Evolutionary conservation across 768 basidiomycete genomes (phyloP).

Genomic region (Lentinula raphanica): DNA sequence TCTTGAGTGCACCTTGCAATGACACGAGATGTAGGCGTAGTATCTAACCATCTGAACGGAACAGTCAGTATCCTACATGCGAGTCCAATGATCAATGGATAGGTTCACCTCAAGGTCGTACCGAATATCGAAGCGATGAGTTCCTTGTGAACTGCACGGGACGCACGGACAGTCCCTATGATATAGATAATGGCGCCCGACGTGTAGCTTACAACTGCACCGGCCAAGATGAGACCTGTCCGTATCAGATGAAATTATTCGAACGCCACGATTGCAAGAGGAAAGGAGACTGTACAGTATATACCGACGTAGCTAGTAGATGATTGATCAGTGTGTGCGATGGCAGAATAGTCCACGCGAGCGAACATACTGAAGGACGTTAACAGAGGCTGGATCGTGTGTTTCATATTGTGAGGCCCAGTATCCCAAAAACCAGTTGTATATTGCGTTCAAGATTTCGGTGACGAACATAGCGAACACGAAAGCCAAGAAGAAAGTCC

Average conservation of each 20-base stretch:
- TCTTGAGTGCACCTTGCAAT: slow-evolving; percentile 46
- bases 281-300: slow-evolving; percentile 18
- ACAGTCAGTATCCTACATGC: not conserved
- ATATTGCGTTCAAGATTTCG: slow-evolving; percentile 9
- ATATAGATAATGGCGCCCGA: slow-evolving; percentile 24
- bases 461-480: slow-evolving; percentile 9
- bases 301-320: slow-evolving; percentile 31
- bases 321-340: not conserved
- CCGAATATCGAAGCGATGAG: slow-evolving; percentile 37
- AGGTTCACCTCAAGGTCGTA: slow-evolving; percentile 35
- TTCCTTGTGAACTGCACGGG: slow-evolving; percentile 31
- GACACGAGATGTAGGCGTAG: slow-evolving; percentile 44
- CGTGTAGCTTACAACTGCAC: slow-evolving; percentile 20
- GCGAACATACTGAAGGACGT: slow-evolving; percentile 12
- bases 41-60: slow-evolving; percentile 41
- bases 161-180: slow-evolving; percentile 34
- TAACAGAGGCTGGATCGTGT: slow-evolving; percentile 9
- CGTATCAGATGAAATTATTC: not conserved
- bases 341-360: not conserved
- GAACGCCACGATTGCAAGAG: not conserved
- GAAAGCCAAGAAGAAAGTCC: slow-evolving; percentile 12
- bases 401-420: slow-evolving; percentile 16
- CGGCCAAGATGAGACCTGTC: slow-evolving; percentile 19
- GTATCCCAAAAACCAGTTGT: slow-evolving; percentile 16
- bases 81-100: not conserved